Conservation (phyloP, 1,139 yeast species). For the Hansenula lynferdii region DNA sequence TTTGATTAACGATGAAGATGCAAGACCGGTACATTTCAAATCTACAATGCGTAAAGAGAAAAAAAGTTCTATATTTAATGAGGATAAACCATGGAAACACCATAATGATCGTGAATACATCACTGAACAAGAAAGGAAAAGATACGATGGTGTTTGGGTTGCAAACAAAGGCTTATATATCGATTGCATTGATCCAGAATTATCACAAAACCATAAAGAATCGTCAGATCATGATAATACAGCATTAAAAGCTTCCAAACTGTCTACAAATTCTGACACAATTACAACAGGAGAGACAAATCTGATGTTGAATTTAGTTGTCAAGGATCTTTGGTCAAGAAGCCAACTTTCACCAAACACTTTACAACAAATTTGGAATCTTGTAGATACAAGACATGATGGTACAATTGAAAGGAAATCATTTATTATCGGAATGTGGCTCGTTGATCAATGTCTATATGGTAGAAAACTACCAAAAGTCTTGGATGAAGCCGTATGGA, state of each 20-base stretch:
- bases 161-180: slow-evolving; percentile 71
- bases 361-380: slow-evolving; percentile 65
- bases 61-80: slow-evolving; percentile 58
- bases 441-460: slow-evolving; percentile 91
- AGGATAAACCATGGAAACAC: slow-evolving; percentile 94
- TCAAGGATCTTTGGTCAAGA: slow-evolving; percentile 73
- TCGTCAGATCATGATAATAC: slow-evolving; percentile 16
- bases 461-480: slow-evolving; percentile 81
- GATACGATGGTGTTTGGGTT: slow-evolving; percentile 94
- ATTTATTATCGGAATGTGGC: slow-evolving; percentile 93
- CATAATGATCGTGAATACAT: slow-evolving; percentile 60
- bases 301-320: slow-evolving; percentile 45
- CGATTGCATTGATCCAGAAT: slow-evolving; percentile 29
- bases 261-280: slow-evolving; percentile 29
- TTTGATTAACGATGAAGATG: not conserved
- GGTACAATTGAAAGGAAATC: slow-evolving; percentile 78
- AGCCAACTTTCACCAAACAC: slow-evolving; percentile 65
- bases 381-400: slow-evolving; percentile 73
- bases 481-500: slow-evolving; percentile 59
- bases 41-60: slow-evolving; percentile 67
- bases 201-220: slow-evolving; percentile 32
- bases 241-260: slow-evolving; percentile 19
- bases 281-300: slow-evolving; percentile 30
- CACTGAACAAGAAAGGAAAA: slow-evolving; percentile 69
- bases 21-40: slow-evolving; percentile 39